phyloP scores from a whole-genome alignment of 2,329 filamentous ascomycete species.

The Sporothrix luriei region DNA sequence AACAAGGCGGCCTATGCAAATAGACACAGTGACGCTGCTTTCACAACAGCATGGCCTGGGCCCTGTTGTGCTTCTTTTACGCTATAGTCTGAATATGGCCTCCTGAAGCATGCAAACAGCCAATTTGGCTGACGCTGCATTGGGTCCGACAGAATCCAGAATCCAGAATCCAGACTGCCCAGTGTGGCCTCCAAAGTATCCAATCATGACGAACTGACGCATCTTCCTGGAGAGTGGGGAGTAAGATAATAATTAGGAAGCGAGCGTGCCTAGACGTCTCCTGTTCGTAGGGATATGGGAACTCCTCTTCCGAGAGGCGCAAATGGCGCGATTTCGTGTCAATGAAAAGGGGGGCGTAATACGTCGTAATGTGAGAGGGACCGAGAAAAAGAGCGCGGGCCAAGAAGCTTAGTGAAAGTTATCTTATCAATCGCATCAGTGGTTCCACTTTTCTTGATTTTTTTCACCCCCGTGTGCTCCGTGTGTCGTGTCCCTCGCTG shows the following conservation, averaged over 20 bases:
- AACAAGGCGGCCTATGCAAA: slow-evolving; percentile 7
- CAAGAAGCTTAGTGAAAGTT: slow-evolving; percentile 33
- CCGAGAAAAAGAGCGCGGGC: slow-evolving; percentile 13
- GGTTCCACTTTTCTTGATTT: slow-evolving; percentile 11
- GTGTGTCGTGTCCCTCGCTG: slow-evolving; percentile 25
- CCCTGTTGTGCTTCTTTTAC: slow-evolving; percentile 12
- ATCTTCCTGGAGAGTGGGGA: slow-evolving; percentile 26
- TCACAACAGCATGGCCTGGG: not conserved
- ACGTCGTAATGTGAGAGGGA: too few species aligned
- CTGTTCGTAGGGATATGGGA: slow-evolving; percentile 4
- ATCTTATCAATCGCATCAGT: slow-evolving; percentile 42
- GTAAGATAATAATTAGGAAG: not conserved
- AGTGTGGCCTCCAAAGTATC: slow-evolving; percentile 22
- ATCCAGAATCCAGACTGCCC: slow-evolving; percentile 21
- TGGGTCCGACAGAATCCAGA: slow-evolving; percentile 34
- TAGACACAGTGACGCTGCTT: not conserved
- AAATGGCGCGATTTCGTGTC: slow-evolving; percentile 34
- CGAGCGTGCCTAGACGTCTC: not conserved
- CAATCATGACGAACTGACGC: slow-evolving; percentile 26
- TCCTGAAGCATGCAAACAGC: slow-evolving; percentile 12
- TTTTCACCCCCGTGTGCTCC: too few species aligned
- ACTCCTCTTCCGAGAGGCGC: slow-evolving; percentile 20
- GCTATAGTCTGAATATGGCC: slow-evolving; percentile 27
- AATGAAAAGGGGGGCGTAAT: not conserved
- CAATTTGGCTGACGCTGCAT: slow-evolving; percentile 34